Evolutionary conservation across 139 green algal species (phyloP).

Genomic region (Chlamydomonas sp.): DNA sequence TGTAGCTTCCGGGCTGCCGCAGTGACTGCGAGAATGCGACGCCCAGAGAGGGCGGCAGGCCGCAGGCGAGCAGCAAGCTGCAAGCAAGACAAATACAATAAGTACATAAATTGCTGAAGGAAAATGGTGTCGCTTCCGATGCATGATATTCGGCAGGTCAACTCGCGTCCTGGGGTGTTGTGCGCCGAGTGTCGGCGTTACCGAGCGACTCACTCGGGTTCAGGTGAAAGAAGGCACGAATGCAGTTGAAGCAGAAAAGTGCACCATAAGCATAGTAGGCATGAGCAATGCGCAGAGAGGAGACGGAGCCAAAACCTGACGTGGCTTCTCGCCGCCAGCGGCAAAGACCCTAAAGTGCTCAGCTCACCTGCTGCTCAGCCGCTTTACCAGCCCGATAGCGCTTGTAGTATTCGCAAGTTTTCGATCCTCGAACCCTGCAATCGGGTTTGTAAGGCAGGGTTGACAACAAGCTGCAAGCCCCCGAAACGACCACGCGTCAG

Average conservation of each 20-base stretch:
- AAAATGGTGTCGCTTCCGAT: no score
- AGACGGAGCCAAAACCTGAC: neutral
- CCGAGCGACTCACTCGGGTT: no score
- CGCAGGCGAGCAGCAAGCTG: slow-evolving; percentile 25
- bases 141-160: no score
- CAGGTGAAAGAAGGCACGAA: no score
- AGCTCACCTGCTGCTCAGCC: slow-evolving; percentile 24
- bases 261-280: neutral
- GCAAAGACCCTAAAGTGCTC: neutral
- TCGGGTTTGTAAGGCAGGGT: no score
- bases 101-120: neutral
- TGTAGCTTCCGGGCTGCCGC: slow-evolving; percentile 8
- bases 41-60: slow-evolving; percentile 11
- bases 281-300: neutral
- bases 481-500: no score
- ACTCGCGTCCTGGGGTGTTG: no score
- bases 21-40: slow-evolving; percentile 27
- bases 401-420: slow-evolving; percentile 41
- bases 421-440: slow-evolving; percentile 15
- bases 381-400: slow-evolving; percentile 26
- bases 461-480: no score
- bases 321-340: neutral
- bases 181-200: no score
- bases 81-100: neutral
- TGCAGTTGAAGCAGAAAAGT: neutral